These are phyloP conservation scores for Straminergon stramineum DNA, from an alignment of 225 moss, liverwort and hornwort species.

Conservation along the genomic window DNA sequence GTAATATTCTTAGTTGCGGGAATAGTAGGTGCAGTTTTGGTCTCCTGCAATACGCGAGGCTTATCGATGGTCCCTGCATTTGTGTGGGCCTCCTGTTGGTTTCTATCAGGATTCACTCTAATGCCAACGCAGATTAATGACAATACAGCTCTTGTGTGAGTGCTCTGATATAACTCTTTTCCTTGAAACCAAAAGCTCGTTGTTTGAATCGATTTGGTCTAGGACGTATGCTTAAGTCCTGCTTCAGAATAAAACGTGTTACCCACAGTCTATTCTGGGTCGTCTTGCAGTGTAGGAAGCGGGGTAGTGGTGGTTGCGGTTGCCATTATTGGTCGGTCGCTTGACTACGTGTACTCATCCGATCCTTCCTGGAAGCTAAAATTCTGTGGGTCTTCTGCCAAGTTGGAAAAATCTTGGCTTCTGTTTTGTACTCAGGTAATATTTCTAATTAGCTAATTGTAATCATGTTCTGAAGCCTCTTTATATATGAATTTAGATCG, in stretches of 20 bases:
- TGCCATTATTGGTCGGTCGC: conserved; percentile 55
- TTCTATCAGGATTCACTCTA: conserved; percentile 78
- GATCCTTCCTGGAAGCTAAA: conserved; percentile 62
- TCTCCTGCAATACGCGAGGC: conserved; percentile 59
- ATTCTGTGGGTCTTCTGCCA: conserved; percentile 45
- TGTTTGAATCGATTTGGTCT: neutral
- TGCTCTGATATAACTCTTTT: neutral
- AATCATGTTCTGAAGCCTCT: neutral
- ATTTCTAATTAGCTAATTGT: neutral
- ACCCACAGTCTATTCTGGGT: neutral
- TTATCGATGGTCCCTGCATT: conserved; percentile 87
- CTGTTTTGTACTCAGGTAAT: conserved; percentile 67
- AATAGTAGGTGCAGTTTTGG: conserved; percentile 69
- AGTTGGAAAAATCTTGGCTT: conserved; percentile 40
- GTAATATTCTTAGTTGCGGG: conserved; percentile 73
- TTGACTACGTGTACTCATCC: conserved; percentile 47
- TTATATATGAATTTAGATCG: neutral
- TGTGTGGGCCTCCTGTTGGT: conserved; percentile 91
- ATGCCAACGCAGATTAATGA: conserved; percentile 91
- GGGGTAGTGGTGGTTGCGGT: conserved; percentile 56
- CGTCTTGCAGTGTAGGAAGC: conserved; percentile 60
- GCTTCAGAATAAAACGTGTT: neutral
- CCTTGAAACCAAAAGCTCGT: neutral
- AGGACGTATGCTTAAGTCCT: neutral
- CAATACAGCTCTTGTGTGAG: conserved; percentile 90